phyloP scores from a whole-genome alignment of 306 rosid species.

The Echinosophora koreensis region DNA sequence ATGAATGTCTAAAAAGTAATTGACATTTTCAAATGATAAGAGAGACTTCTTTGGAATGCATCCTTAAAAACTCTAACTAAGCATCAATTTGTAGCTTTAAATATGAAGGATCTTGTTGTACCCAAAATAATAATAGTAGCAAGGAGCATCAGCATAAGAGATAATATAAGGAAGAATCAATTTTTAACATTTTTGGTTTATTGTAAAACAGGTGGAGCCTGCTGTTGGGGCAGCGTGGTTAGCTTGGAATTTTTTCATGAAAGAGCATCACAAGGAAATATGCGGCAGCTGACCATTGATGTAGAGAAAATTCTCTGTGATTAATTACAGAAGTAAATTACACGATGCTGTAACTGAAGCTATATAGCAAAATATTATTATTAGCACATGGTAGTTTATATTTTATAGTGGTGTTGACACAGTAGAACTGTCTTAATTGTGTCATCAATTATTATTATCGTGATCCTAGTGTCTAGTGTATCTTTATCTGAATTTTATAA shows the following conservation, averaged over 20 bases:
- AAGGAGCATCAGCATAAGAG: not conserved
- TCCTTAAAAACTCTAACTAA: not conserved
- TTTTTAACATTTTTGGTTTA: conserved; percentile 32
- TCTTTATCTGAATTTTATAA: not conserved
- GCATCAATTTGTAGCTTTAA: conserved; percentile 1
- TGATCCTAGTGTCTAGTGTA: not conserved
- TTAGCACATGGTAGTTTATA: conserved; percentile 45
- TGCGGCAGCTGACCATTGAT: conserved; percentile 50
- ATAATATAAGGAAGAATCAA: not conserved
- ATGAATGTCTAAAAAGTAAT: not conserved
- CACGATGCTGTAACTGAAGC: conserved; percentile 1
- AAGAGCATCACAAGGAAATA: conserved; percentile 59
- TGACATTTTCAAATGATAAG: not conserved
- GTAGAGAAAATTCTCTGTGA: conserved; percentile 23
- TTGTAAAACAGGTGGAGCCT: conserved; percentile 78
- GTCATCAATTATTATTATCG: not conserved
- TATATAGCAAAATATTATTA: not conserved
- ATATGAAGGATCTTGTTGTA: not conserved
- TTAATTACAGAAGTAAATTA: conserved; percentile 17
- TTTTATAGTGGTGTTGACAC: conserved; percentile 13
- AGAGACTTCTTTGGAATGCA: not conserved
- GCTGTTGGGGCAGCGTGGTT: conserved; percentile 95
- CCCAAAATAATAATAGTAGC: no score
- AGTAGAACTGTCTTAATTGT: not conserved
- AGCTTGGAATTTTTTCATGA: conserved; percentile 83